A percentile compares a stretch with the other conserved stretches of the same genome.
Evolutionary conservation across 352 stramenopile species (phyloP).

Genomic region (Phytophthora ohioensis): DNA sequence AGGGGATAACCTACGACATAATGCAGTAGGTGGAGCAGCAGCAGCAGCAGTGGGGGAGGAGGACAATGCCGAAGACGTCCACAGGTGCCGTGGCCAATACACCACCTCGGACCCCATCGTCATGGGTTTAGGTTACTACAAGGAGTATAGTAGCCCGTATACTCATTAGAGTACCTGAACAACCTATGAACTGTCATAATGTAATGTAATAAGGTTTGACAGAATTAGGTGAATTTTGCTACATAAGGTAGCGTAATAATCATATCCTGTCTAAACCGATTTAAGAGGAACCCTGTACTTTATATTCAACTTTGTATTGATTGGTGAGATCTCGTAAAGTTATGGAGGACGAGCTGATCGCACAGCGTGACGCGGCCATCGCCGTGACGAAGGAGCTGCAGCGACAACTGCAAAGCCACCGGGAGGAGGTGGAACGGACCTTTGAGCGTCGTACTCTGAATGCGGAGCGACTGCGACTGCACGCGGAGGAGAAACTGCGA

Average conservation of each 20-base stretch:
- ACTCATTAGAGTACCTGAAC: too few species aligned
- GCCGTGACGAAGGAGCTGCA: constrained; percentile 81
- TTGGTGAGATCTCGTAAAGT: background rate
- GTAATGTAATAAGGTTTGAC: too few species aligned
- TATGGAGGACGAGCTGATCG: constrained; percentile 79
- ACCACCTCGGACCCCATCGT: constrained; percentile 39
- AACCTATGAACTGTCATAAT: too few species aligned
- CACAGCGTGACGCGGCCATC: constrained; percentile 79
- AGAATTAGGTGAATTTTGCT: too few species aligned
- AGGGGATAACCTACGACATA: constrained; percentile 33
- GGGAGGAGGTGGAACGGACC: constrained; percentile 57
- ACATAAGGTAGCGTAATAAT: too few species aligned
- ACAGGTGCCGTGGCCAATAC: constrained; percentile 59
- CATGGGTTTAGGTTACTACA: background rate
- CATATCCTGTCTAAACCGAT: too few species aligned
- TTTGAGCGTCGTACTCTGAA: constrained; percentile 77
- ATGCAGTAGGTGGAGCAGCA: constrained; percentile 1
- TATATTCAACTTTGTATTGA: too few species aligned
- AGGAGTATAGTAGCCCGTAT: too few species aligned
- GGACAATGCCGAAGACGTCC: background rate
- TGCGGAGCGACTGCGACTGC: constrained; percentile 70
- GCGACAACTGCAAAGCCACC: constrained; percentile 62
- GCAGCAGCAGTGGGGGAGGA: constrained; percentile 2
- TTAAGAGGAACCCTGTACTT: too few species aligned
- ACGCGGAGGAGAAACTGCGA: constrained; percentile 67